Base-by-base conservation (phyloP, 2,329 filamentous ascomycete species). In the Curvularia sp. region DNA sequence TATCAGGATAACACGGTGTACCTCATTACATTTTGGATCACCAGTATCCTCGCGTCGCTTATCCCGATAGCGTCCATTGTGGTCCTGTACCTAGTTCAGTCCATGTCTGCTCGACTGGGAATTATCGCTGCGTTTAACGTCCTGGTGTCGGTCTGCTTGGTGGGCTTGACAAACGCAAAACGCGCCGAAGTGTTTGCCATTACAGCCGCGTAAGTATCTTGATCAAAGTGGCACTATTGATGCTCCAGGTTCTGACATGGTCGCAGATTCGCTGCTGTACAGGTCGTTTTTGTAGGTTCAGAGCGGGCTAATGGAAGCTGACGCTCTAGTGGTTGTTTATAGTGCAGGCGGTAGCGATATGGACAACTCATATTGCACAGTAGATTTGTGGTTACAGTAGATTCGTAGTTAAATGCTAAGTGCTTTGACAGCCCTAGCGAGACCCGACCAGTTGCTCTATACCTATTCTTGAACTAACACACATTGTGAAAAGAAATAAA, bases 281-380 rank as follows among this genome's bases (percentile, higher is more conserved):
- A 55, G 15, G 46, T 49, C 4, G 53, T 49, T 1, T 55, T 55
- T 36, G 53, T 55, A 5, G 38, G 53, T n/a, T 53, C 43, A 1
- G 27, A 46, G 7, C 43, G 15, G 9, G 27, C 32, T 6, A 19
- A 10, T 9, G 25, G 25, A 5, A 5, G 10, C 12, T 46, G 10
- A 30, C 3, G 18, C 9, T 7, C n/a, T 32, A 12, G 9, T 30
- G 15, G 3, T 30, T 2, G n/a, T 3, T 5, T 18, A 18, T 3
- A 30, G 8, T 46, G 27, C 9, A 46, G 18, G 3, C 1, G 9
- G 2, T 3, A 9, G n/a, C 7, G 43, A 30, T 30, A 19, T 13
- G 3, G 5, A 30, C 5, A 32, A 32, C 12, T n/a, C 13, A 30
- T 7, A 13, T 13, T n/a, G 27, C 7, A 21, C 2, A 12, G n/a